Conservation (phyloP, 1,284 basidiomycete species). For the Hymenochaete sp. region DNA sequence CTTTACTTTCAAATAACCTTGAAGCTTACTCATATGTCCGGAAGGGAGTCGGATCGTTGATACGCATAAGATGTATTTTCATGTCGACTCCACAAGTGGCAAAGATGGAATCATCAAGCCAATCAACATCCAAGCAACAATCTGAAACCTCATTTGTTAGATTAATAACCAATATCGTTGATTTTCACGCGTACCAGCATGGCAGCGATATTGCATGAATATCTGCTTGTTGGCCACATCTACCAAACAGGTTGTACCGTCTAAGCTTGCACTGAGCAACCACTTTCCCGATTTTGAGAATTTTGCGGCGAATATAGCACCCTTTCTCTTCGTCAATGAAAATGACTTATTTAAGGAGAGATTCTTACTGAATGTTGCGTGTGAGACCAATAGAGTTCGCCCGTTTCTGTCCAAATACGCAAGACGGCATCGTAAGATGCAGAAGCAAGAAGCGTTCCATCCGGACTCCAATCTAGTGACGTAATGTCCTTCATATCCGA, state of each 20-base stretch:
- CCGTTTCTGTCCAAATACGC: slow-evolving; percentile 50
- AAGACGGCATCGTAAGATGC: slow-evolving; percentile 67
- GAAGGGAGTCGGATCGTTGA: slow-evolving; percentile 43
- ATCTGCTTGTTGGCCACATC: slow-evolving; percentile 57
- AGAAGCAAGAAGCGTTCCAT: slow-evolving; percentile 64
- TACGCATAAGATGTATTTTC: slow-evolving; percentile 49
- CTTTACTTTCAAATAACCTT: not conserved
- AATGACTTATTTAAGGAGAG: slow-evolving; percentile 24
- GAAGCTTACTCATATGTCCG: slow-evolving; percentile 46
- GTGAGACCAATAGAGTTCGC: slow-evolving; percentile 51
- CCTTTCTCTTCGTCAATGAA: slow-evolving; percentile 37
- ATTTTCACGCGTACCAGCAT: slow-evolving; percentile 41
- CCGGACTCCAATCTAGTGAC: slow-evolving; percentile 62
- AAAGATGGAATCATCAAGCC: slow-evolving; percentile 66
- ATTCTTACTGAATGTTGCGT: no score
- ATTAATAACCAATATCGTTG: not conserved
- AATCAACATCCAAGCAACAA: slow-evolving; percentile 74
- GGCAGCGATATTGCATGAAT: slow-evolving; percentile 52
- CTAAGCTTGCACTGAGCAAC: slow-evolving; percentile 65
- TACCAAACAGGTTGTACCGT: slow-evolving; percentile 70
- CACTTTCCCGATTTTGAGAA: slow-evolving; percentile 65
- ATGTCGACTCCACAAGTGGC: slow-evolving; percentile 68
- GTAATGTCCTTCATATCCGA: slow-evolving; percentile 53
- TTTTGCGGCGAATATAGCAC: slow-evolving; percentile 64
- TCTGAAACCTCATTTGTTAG: slow-evolving; percentile 29